phyloP scores from a whole-genome alignment of 73 alveolate species.

The Paramecium octaurelia region DNA sequence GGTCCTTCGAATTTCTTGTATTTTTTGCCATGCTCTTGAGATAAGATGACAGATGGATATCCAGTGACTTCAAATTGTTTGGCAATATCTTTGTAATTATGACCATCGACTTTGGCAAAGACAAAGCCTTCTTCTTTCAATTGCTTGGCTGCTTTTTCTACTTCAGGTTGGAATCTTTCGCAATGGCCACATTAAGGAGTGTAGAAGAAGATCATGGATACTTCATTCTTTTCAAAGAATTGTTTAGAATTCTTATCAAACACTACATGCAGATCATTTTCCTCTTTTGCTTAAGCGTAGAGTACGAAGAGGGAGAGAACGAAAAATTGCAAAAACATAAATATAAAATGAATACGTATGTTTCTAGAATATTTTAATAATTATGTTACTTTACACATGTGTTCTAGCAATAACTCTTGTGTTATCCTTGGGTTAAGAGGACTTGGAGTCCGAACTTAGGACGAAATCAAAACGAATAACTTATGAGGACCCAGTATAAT shows the following conservation, averaged over 20 bases:
- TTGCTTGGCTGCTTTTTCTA: constrained; percentile 27
- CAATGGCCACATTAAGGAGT: constrained; percentile 52
- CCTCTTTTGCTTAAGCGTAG: neutral
- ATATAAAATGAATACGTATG: neutral
- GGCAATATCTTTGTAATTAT: constrained; percentile 29
- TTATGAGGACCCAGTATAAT: constrained; percentile 31
- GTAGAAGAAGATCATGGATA: neutral
- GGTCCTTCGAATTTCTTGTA: constrained; percentile 34
- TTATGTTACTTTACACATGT: neutral
- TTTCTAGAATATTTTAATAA: constrained; percentile 15
- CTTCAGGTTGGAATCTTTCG: constrained; percentile 46
- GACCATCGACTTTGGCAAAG: constrained; percentile 47
- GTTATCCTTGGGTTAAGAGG: neutral
- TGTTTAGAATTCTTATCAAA: constrained; percentile 6
- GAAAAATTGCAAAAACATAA: neutral
- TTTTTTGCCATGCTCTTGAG: neutral
- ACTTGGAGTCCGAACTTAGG: neutral
- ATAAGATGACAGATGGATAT: neutral
- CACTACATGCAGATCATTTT: neutral
- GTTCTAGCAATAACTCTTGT: neutral
- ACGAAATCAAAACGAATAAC: neutral
- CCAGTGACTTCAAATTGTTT: constrained; percentile 46
- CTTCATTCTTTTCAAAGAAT: constrained; percentile 7
- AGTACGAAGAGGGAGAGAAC: neutral
- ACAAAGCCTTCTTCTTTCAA: constrained; percentile 21